Evolutionary conservation across 2,329 filamentous ascomycete species (phyloP).

Genomic region (Cucurbitaria berberidis): DNA sequence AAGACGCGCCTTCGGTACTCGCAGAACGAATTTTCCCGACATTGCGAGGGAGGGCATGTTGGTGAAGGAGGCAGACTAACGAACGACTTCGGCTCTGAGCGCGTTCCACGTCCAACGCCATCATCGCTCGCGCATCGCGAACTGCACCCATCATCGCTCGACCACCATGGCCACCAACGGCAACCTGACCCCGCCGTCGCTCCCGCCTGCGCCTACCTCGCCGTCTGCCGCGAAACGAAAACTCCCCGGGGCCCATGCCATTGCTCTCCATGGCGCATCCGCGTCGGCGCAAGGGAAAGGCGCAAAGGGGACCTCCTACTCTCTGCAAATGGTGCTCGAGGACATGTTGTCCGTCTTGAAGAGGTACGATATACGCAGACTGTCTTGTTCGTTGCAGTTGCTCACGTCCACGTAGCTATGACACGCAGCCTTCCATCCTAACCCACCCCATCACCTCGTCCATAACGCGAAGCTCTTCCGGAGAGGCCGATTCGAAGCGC

Average conservation of each 20-base stretch:
- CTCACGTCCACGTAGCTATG: conserved; percentile 45
- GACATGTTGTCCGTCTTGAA: conserved; percentile 53
- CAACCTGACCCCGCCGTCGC: conserved; percentile 43
- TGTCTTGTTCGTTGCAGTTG: background rate
- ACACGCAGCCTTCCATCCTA: conserved; percentile 56
- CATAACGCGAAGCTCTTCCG: conserved; percentile 38
- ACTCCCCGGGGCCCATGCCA: conserved; percentile 46
- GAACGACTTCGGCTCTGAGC: conserved; percentile 38
- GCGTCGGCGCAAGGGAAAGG: conserved; percentile 22
- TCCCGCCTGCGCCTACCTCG: conserved; percentile 35
- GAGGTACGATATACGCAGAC: conserved; percentile 36
- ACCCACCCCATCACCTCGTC: conserved; percentile 43
- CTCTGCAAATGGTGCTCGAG: conserved; percentile 41
- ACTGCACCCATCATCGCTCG: conserved; percentile 31
- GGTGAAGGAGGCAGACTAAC: conserved; percentile 18
- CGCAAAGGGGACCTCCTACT: conserved; percentile 27
- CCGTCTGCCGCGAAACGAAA: conserved; percentile 53
- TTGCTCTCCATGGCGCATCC: conserved; percentile 39
- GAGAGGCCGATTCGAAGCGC: conserved; percentile 55
- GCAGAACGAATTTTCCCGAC: conserved; percentile 1
- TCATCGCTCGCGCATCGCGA: conserved; percentile 44
- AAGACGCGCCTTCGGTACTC: background rate
- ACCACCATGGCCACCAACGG: conserved; percentile 45
- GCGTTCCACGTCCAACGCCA: conserved; percentile 41
- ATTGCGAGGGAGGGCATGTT: conserved; percentile 15